Percentiles rank a stretch among this genome's conserved stretches.
These are phyloP conservation scores for Toxoplasma gondii DNA, from an alignment of 169 alveolate species.

Conservation along the genomic window DNA sequence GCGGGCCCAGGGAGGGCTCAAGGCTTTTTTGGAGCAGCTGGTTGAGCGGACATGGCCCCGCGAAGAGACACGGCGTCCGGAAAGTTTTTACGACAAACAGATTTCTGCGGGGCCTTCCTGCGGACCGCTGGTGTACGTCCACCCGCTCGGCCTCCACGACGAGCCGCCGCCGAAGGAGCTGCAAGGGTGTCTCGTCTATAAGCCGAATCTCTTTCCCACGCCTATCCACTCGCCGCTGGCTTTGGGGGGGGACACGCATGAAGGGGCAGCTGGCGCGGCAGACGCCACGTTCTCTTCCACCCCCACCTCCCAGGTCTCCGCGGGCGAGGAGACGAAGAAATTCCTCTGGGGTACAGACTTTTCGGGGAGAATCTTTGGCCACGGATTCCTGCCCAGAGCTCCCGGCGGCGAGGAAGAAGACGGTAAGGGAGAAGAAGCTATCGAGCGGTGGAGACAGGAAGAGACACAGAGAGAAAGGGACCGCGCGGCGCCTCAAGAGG, in stretches of 20 bases:
- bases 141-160: slow-evolving; percentile 43
- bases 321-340: not conserved
- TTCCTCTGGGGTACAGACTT: not conserved
- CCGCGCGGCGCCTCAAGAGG: too few species aligned
- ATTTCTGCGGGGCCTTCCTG: slow-evolving; percentile 52
- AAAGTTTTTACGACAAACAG: slow-evolving; percentile 46
- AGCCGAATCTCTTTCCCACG: slow-evolving; percentile 1
- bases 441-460: too few species aligned
- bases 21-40: slow-evolving; percentile 44
- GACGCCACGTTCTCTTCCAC: not conserved
- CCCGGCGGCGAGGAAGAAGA: not conserved
- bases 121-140: slow-evolving; percentile 62
- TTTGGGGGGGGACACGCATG: not conserved
- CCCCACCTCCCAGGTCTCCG: not conserved
- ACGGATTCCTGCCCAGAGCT: not conserved
- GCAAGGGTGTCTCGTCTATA: slow-evolving; percentile 9
- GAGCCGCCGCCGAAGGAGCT: slow-evolving; percentile 41
- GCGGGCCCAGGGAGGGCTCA: slow-evolving; percentile 11
- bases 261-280: not conserved
- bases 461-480: too few species aligned
- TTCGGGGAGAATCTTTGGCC: not conserved
- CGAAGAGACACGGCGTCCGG: slow-evolving; percentile 18
- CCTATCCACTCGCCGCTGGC: not conserved
- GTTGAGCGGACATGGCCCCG: slow-evolving; percentile 55
- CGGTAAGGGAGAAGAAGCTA: not conserved